These are phyloP conservation scores for Trichoderma afroharzianum DNA, from an alignment of 2,329 filamentous ascomycete species.

Conservation along the genomic window DNA sequence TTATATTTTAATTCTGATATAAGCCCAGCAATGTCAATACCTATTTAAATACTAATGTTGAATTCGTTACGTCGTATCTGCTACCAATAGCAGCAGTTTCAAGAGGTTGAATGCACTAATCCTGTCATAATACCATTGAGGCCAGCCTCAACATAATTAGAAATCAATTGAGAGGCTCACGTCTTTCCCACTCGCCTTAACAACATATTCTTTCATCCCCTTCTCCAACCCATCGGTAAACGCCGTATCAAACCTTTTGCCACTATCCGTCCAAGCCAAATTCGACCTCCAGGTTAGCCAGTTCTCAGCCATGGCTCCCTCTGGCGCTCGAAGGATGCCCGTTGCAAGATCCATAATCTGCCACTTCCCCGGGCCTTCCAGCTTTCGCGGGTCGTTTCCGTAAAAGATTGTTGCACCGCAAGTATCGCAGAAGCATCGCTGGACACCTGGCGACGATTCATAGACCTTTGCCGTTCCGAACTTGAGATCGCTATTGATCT, in stretches of 20 bases:
- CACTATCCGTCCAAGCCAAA: slow-evolving; percentile 33
- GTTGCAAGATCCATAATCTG: slow-evolving; percentile 41
- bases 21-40: not conserved
- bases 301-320: slow-evolving; percentile 41
- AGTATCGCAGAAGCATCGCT: slow-evolving; percentile 42
- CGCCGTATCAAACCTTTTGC: slow-evolving; percentile 34
- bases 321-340: slow-evolving; percentile 43
- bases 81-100: not conserved
- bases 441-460: slow-evolving; percentile 36
- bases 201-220: slow-evolving; percentile 38
- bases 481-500: slow-evolving; percentile 34
- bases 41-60: not conserved
- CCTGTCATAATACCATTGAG: not conserved
- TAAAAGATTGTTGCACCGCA: slow-evolving; percentile 46
- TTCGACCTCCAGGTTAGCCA: slow-evolving; percentile 47
- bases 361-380: slow-evolving; percentile 28
- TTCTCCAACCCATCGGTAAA: slow-evolving; percentile 35
- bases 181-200: slow-evolving; percentile 33
- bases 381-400: slow-evolving; percentile 26
- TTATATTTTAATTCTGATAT: not conserved
- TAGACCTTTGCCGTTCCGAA: slow-evolving; percentile 45
- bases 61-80: not conserved
- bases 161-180: slow-evolving; percentile 12
- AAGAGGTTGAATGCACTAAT: not conserved
- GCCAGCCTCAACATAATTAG: not conserved